Evolutionary conservation across 352 stramenopile genomes (phyloP), one percentile per base, ranked within the genome.

Genomic region (Pythium sukuiense): DNA sequence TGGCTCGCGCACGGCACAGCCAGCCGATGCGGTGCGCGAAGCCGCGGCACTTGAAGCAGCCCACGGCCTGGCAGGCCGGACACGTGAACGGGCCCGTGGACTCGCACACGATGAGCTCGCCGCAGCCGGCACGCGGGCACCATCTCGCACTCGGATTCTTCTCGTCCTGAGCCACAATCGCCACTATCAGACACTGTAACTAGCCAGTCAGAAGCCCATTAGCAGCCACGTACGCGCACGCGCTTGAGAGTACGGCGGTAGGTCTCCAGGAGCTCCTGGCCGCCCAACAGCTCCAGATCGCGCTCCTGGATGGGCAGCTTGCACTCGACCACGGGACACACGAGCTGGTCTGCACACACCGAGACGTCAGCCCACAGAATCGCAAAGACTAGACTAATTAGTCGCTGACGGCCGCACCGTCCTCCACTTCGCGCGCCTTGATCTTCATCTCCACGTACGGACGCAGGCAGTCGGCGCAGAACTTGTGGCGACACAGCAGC

Each of bases 121-220:
- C 81, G 60, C 83, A 92, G 5, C 69, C 75, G 9, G 75, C 67
- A 50, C 73, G 65, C 12, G 80, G 81, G 75, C 81, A 92, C 83
- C 83, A 92, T 16, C 83, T 64, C 52, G 81, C 81, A 63, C 73
- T 88, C n/a, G 83, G 83, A 49, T 90, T 89, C 61, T 88, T 87
- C 60, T 92, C 81, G 37, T 89, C 80, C 82, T 90, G 53, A n/a
- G 12, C 7, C 7, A 49, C 14, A 16, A 26, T 49, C 27, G 55
- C 32, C 6, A 30, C 0, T 24, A 12, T 37, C 8, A 14, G n/a
- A 55, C 56, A 45, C 26, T 48, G 14, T 54, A 24, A 39, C 13
- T 13, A 3, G 37, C 9, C n/a, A 57, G 27, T 9, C 26, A 20
- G 20, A 24, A 54, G 37, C 20, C 9, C 27, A 2, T 33, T 14